Evolutionary conservation across 768 basidiomycete genomes (phyloP).

Genomic region (Daedaleopsis nitida): DNA sequence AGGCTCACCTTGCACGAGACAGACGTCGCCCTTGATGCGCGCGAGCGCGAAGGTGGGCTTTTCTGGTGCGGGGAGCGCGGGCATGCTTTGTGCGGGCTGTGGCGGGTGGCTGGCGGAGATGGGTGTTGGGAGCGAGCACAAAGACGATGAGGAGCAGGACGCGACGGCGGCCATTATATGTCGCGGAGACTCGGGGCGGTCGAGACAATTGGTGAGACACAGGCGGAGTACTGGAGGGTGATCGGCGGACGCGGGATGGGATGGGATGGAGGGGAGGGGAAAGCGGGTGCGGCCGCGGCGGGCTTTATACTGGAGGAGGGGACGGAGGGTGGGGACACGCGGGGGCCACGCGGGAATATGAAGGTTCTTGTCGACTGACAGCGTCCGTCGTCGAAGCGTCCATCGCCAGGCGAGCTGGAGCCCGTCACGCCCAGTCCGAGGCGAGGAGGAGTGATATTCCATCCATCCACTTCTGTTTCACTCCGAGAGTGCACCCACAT

Average conservation of each 20-base stretch:
- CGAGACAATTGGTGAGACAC: not conserved
- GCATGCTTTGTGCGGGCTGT: not conserved
- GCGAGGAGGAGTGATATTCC: too few species aligned
- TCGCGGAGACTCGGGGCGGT: not conserved
- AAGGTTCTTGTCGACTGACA: slow-evolving; percentile 8
- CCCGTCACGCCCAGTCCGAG: not conserved
- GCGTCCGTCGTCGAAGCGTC: not conserved
- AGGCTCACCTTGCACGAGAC: slow-evolving; percentile 31
- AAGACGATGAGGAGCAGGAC: slow-evolving; percentile 11
- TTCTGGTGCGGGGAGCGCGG: not conserved
- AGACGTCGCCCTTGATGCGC: slow-evolving; percentile 29
- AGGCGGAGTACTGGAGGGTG: too few species aligned
- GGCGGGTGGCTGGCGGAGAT: slow-evolving; percentile 4
- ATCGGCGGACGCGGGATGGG: not conserved
- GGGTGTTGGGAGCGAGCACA: slow-evolving; percentile 12
- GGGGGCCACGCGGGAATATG: slow-evolving; percentile 12
- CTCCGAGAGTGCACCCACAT: not conserved
- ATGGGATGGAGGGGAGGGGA: not conserved
- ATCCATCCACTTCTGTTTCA: not conserved
- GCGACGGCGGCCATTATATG: slow-evolving; percentile 16
- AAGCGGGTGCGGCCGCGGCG: not conserved
- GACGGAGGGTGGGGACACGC: slow-evolving; percentile 6
- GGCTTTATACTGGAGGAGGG: not conserved
- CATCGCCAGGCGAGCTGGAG: not conserved
- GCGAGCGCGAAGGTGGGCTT: slow-evolving; percentile 28